Base-by-base conservation (phyloP, 2,329 filamentous ascomycete genomes). In the Cryphonectria nitschkei region DNA sequence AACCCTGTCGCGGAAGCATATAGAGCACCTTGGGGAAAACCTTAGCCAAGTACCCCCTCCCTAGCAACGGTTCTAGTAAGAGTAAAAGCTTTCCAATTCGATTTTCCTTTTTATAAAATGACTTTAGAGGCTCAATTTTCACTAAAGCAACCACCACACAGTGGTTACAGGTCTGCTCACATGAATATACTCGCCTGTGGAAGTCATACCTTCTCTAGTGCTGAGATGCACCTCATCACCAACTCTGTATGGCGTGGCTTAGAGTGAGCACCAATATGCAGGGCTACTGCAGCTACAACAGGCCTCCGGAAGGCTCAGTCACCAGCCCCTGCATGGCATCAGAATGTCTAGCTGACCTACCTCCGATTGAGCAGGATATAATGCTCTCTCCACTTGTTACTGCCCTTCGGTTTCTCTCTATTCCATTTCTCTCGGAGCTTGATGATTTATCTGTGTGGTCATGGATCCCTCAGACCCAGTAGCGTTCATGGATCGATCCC, bases 271-370 rank as follows among this genome's bases (percentile, higher is more conserved):
- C 26, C 14, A 34, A 5, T 19, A 32, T 62, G 34, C 22, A 62
- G 60, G 3, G 11, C n/a, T 7, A 43, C 22, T 26, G 19, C 39
- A 41, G 37, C 32, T 19, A 26, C 37, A 63, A 26, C 37, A 46
- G 61, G 32, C 32, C 37, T 39, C 37, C 61, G 13, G n/a, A 46
- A 63, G 61, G 61, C 61, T 64, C n/a, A 41, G 61, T 39, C 39
- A 39, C 19, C 9, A 11, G 37, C 37, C 37, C 11, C 37, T 11
- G 37, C 37, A 1, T 3, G 60, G 34, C 19, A n/a, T 34, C 2
- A 22, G 39, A 64, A 29, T 63, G 39, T 6, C 19, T 43, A 13
- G 61, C 61, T 29, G 39, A 26, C n/a, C n/a, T 19, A 2, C n/a
- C 61, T 29, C 2, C n/a, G 13, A 2, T 32, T 1, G 37, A 64